Evolutionary conservation across 768 basidiomycete species (phyloP).

Genomic region (Mycena maculata): DNA sequence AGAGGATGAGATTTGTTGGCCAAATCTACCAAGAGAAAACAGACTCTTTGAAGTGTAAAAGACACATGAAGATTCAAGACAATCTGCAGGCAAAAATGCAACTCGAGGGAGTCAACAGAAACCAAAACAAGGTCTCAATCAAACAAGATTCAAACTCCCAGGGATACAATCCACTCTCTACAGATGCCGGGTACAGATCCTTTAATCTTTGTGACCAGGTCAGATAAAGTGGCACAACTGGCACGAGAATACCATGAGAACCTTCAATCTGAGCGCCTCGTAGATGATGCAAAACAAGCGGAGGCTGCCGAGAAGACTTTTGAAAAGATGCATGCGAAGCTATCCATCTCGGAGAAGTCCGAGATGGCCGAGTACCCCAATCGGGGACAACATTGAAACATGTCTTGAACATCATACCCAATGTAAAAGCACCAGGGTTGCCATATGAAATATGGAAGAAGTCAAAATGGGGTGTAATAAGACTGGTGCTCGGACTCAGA

Average conservation of each 20-base stretch:
- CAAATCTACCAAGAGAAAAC: too few relatives aligned
- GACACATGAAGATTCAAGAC: too few relatives aligned
- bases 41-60: too few relatives aligned
- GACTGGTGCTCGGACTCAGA: neutral
- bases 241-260: neutral
- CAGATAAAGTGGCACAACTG: neutral
- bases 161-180: neutral
- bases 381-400: neutral
- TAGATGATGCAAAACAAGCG: neutral
- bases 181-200: neutral
- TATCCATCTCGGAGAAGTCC: neutral
- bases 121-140: too few relatives aligned
- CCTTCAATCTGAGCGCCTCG: neutral
- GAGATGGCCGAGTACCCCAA: neutral
- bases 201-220: neutral
- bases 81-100: too few relatives aligned
- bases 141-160: too few relatives aligned
- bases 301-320: neutral
- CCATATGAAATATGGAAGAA: constrained; percentile 5
- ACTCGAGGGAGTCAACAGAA: too few relatives aligned
- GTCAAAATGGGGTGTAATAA: neutral
- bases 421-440: neutral
- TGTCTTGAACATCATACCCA: neutral
- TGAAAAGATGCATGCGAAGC: neutral
- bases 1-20: too few relatives aligned